A percentile compares a stretch with the other conserved stretches of the same genome.
Evolutionary conservation across 345 rosid genomes (phyloP).

Genomic region (Salix dunnii): DNA sequence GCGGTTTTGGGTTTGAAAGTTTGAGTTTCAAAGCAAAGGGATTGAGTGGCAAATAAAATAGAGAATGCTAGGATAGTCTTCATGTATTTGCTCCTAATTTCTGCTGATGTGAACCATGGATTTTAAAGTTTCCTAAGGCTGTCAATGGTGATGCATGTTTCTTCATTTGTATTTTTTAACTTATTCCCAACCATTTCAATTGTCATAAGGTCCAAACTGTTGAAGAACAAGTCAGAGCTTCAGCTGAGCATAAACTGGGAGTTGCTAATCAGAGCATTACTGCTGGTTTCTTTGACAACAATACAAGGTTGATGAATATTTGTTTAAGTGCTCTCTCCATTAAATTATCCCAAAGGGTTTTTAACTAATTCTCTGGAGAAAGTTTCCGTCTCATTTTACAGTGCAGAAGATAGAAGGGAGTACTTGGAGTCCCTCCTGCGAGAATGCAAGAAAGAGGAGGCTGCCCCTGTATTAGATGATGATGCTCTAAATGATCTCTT

Average conservation of each 20-base stretch:
- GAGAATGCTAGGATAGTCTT: neutral
- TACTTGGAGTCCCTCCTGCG: slow-evolving; percentile 82
- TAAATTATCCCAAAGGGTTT: neutral
- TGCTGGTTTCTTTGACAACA: slow-evolving; percentile 93
- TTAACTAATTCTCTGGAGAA: slow-evolving; percentile 9
- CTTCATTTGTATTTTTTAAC: neutral
- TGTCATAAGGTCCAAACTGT: slow-evolving; percentile 73
- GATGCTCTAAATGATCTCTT: slow-evolving; percentile 74
- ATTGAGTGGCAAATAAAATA: neutral
- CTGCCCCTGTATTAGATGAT: slow-evolving; percentile 80
- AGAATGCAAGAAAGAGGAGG: slow-evolving; percentile 92
- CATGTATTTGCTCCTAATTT: neutral
- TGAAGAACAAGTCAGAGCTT: slow-evolving; percentile 93
- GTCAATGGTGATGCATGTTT: neutral
- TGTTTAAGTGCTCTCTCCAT: slow-evolving; percentile 3
- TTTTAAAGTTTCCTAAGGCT: neutral
- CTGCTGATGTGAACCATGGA: neutral
- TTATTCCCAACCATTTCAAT: neutral
- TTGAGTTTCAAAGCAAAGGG: neutral
- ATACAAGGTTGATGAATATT: slow-evolving; percentile 57
- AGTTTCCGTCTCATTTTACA: slow-evolving; percentile 29
- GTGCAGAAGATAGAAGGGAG: slow-evolving; percentile 93
- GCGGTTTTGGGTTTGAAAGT: neutral
- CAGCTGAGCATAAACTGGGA: slow-evolving; percentile 95
- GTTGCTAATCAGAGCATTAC: slow-evolving; percentile 97